Evolutionary conservation across 2,329 filamentous ascomycete genomes (phyloP).

Genomic region (Talaromyces albobiverticillius): DNA sequence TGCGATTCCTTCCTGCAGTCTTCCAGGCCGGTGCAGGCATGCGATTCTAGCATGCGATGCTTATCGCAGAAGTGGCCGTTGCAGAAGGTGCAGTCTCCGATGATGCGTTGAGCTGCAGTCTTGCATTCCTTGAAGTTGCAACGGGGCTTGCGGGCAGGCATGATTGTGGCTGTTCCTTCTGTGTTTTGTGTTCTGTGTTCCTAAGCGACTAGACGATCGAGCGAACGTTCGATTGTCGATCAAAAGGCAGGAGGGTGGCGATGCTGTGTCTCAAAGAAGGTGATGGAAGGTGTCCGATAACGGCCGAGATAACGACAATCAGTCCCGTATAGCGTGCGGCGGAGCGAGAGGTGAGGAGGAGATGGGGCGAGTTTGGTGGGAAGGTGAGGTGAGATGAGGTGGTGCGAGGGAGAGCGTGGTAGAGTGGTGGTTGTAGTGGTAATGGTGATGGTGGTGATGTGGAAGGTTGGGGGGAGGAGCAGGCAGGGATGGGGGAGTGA

Average conservation of each 20-base stretch:
- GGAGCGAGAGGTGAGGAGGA: neutral
- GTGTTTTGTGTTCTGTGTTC: no score
- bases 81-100: conserved; percentile 96
- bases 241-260: conserved; percentile 14
- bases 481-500: neutral
- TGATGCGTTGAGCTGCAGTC: conserved; percentile 82
- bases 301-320: conserved; percentile 9
- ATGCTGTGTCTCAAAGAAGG: conserved; percentile 3
- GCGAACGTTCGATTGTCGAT: no score
- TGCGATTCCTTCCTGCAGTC: conserved; percentile 98
- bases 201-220: no score
- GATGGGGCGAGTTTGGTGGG: neutral
- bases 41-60: conserved; percentile 89
- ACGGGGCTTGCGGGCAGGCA: conserved; percentile 59
- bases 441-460: neutral
- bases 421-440: no score
- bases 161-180: conserved; percentile 22
- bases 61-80: conserved; percentile 90
- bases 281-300: conserved; percentile 12
- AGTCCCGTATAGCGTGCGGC: no score
- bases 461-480: neutral
- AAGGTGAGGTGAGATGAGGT: neutral
- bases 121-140: conserved; percentile 90
- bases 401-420: neutral
- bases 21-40: conserved; percentile 89